Conservation (phyloP, 202 grass and related monocot species). For the Saccharum hybrid region DNA sequence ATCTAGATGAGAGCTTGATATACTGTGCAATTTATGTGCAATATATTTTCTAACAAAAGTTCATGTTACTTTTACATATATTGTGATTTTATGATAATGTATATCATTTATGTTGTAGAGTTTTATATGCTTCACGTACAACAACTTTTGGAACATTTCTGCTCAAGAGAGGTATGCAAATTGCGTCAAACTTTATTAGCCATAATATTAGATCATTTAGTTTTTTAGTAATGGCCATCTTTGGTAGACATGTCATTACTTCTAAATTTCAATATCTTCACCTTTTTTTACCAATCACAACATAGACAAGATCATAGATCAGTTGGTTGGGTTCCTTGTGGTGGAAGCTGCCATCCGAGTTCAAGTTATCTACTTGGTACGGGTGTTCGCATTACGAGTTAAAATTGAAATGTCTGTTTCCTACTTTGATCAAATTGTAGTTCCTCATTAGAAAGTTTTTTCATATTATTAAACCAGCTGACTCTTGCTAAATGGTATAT, state of each 20-base stretch:
- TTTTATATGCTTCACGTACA: too few relatives aligned
- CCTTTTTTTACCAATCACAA: background rate
- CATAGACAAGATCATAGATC: background rate
- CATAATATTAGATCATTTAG: background rate
- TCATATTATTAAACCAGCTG: background rate
- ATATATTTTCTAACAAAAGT: too few relatives aligned
- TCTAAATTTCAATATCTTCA: too few relatives aligned
- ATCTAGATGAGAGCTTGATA: background rate
- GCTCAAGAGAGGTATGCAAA: too few relatives aligned
- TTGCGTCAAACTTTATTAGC: background rate
- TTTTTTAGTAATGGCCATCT: background rate
- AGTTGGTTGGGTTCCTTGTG: too few relatives aligned
- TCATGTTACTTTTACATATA: too few relatives aligned
- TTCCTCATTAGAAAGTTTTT: background rate
- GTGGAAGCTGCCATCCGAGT: too few relatives aligned
- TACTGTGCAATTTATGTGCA: too few relatives aligned
- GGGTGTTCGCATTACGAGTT: background rate
- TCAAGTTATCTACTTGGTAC: too few relatives aligned
- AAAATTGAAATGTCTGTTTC: background rate
- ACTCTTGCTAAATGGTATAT: background rate
- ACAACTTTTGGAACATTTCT: background rate
- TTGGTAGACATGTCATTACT: background rate
- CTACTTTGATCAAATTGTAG: background rate
- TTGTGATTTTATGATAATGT: too few relatives aligned
- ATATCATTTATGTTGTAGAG: too few relatives aligned